phyloP scores from a whole-genome alignment of 768 basidiomycete species.

The Serpula lacrymans region DNA sequence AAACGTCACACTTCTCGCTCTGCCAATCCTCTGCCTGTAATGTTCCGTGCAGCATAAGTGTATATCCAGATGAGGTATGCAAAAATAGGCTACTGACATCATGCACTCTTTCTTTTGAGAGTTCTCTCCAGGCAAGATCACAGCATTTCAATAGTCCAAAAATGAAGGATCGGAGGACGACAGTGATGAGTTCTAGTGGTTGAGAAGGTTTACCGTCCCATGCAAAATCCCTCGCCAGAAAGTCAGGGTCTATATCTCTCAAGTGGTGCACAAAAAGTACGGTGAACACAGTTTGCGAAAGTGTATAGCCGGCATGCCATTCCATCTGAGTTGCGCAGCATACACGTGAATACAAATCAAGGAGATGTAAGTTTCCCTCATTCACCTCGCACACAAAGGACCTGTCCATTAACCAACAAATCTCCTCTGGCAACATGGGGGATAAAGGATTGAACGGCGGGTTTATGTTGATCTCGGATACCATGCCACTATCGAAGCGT shows the following conservation, averaged over 20 bases:
- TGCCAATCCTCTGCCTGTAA: constrained; percentile 84
- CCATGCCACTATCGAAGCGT: constrained; percentile 81
- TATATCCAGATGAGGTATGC: constrained; percentile 7
- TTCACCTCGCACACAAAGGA: constrained; percentile 75
- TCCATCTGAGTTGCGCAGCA: constrained; percentile 55
- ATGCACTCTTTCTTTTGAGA: constrained; percentile 68
- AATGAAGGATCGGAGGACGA: constrained; percentile 65
- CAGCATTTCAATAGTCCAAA: constrained; percentile 76
- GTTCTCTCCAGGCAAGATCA: constrained; percentile 78
- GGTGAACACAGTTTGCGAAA: constrained; percentile 86
- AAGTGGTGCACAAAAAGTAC: constrained; percentile 69
- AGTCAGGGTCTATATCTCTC: constrained; percentile 55
- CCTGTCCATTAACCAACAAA: constrained; percentile 87
- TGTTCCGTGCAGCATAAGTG: constrained; percentile 13
- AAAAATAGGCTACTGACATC: constrained; percentile 56
- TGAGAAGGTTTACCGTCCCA: constrained; percentile 38
- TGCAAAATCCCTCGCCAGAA: constrained; percentile 26
- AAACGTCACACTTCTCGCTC: constrained; percentile 82
- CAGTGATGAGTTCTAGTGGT: constrained; percentile 59
- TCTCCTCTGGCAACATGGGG: constrained; percentile 68
- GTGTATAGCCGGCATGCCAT: constrained; percentile 81
- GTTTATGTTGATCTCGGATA: constrained; percentile 35
- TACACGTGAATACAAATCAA: constrained; percentile 12
- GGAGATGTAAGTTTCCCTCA: constrained; percentile 8
- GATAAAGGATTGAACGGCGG: constrained; percentile 61